Evolutionary conservation across 345 rosid species (phyloP).

Genomic region (Anacardium occidentale): DNA sequence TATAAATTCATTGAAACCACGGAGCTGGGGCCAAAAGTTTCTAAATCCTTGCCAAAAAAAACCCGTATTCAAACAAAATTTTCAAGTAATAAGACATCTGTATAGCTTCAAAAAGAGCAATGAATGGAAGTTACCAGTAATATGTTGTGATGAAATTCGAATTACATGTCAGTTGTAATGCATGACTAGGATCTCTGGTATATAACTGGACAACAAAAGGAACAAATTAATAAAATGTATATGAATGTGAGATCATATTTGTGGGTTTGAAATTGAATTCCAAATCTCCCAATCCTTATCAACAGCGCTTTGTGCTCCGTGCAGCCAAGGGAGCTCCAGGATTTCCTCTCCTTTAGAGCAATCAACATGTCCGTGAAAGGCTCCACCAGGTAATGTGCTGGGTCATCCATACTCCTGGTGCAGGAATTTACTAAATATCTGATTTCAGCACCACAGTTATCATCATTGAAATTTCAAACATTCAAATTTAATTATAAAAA

Average conservation of each 20-base stretch:
- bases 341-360: conserved; percentile 35
- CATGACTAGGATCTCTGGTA: not conserved
- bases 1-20: conserved; percentile 17
- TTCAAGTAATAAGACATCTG: conserved; percentile 38
- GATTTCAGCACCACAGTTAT: conserved; percentile 19
- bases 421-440: conserved; percentile 45
- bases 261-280: conserved; percentile 28
- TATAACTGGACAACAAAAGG: not conserved
- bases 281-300: conserved; percentile 42
- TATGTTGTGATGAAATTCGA: conserved; percentile 15
- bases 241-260: conserved; percentile 17
- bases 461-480: not conserved
- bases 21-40: conserved; percentile 18
- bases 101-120: conserved; percentile 35
- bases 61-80: conserved; percentile 16
- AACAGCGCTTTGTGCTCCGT: conserved; percentile 39
- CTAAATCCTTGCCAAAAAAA: conserved; percentile 15
- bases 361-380: conserved; percentile 43
- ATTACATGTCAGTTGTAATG: not conserved
- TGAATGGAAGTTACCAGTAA: conserved; percentile 19
- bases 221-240: not conserved
- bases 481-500: no score
- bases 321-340: conserved; percentile 47
- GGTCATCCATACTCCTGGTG: conserved; percentile 47
- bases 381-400: conserved; percentile 43